Evolutionary conservation across 2,329 filamentous ascomycete species (phyloP).

Genomic region (Pyrenochaeta sp.): DNA sequence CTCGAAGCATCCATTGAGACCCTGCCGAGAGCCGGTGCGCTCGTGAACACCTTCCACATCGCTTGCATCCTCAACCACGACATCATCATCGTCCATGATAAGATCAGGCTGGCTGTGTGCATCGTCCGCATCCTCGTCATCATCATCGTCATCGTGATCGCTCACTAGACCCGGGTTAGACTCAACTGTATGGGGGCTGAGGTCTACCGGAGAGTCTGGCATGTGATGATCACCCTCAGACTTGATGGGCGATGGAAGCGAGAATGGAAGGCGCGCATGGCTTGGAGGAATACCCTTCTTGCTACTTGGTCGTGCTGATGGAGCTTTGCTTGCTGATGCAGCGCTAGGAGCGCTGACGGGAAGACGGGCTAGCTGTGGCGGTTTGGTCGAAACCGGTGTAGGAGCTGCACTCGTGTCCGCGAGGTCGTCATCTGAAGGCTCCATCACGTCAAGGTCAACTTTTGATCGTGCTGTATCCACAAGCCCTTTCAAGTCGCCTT

Average conservation of each 20-base stretch:
- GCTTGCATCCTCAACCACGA: conserved; percentile 50
- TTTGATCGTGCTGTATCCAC: conserved; percentile 48
- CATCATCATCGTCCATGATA: conserved; percentile 46
- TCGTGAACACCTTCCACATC: conserved; percentile 49
- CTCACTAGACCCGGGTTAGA: conserved; percentile 60
- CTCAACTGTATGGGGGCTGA: conserved; percentile 58
- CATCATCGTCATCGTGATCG: conserved; percentile 61
- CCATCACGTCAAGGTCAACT: conserved; percentile 47
- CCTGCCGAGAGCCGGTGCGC: conserved; percentile 42
- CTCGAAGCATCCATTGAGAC: conserved; percentile 43
- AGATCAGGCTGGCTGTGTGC: conserved; percentile 47
- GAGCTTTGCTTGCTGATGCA: conserved; percentile 38
- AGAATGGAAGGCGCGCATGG: conserved; percentile 42
- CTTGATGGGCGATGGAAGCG: conserved; percentile 39
- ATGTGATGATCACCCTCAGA: conserved; percentile 38
- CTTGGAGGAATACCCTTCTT: conserved; percentile 40
- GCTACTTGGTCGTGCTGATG: conserved; percentile 42
- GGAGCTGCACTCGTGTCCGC: conserved; percentile 38
- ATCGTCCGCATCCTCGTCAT: conserved; percentile 53
- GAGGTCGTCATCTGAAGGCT: conserved; percentile 48
- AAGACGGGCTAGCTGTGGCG: conserved; percentile 44
- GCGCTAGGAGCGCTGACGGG: conserved; percentile 36
- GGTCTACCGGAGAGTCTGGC: conserved; percentile 48
- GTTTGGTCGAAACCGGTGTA: conserved; percentile 37
- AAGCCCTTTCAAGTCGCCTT: conserved; percentile 50